Evolutionary conservation across 352 stramenopile genomes (phyloP).

Genomic region (Sclerospora graminicola): DNA sequence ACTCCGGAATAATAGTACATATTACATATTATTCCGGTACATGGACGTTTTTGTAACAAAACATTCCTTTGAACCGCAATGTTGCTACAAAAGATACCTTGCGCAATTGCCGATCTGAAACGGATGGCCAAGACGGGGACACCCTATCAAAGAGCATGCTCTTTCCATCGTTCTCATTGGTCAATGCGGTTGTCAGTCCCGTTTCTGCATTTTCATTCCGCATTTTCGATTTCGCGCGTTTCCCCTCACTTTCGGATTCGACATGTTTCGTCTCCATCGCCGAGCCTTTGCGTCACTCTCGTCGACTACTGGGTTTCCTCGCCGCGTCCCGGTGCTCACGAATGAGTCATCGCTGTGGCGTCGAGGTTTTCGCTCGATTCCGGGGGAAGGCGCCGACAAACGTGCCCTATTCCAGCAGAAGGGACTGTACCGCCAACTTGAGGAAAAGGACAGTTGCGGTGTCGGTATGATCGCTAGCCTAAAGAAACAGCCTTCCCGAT

Average conservation of each 20-base stretch:
- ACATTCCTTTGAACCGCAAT: too few species aligned
- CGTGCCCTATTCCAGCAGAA: conserved; percentile 44
- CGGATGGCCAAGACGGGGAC: too few species aligned
- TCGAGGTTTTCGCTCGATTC: conserved; percentile 36
- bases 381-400: conserved; percentile 36
- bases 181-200: too few species aligned
- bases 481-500: conserved; percentile 88
- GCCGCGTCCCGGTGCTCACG: conserved; percentile 10
- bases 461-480: conserved; percentile 93
- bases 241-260: conserved; percentile 11
- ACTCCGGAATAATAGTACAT: too few species aligned
- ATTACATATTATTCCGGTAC: too few species aligned
- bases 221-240: neutral
- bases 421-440: conserved; percentile 41
- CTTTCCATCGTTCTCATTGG: too few species aligned
- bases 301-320: conserved; percentile 10
- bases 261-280: conserved; percentile 42
- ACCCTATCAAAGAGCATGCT: too few species aligned
- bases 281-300: conserved; percentile 15
- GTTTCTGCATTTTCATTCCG: conserved; percentile 3
- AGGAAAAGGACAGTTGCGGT: conserved; percentile 82
- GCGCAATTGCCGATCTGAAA: too few species aligned
- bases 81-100: too few species aligned
- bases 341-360: conserved; percentile 7
- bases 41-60: too few species aligned